These are phyloP conservation scores for Cryptosporidium felis DNA, from an alignment of 169 alveolate species.

Conservation along the genomic window DNA sequence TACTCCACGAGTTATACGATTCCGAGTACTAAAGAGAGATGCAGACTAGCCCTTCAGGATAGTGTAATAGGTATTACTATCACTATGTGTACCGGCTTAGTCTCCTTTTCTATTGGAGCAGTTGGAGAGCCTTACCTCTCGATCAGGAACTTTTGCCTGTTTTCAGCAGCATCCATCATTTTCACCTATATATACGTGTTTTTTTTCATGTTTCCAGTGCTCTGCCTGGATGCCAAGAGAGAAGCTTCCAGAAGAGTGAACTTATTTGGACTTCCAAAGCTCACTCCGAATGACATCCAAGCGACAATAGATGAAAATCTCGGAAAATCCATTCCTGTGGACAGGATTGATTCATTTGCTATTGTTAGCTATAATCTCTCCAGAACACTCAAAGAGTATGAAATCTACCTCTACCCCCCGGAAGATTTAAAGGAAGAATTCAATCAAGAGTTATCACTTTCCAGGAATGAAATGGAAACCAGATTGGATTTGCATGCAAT, in stretches of 20 bases:
- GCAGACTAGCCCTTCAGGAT: constrained; percentile 73
- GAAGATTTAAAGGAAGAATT: not conserved
- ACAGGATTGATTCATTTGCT: constrained; percentile 30
- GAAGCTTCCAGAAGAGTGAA: constrained; percentile 49
- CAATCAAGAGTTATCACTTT: not conserved
- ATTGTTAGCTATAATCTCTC: constrained; percentile 64
- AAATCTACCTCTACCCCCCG: constrained; percentile 31
- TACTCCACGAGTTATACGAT: constrained; percentile 77
- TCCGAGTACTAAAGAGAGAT: constrained; percentile 76
- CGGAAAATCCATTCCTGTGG: constrained; percentile 66
- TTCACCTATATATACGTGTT: constrained; percentile 63
- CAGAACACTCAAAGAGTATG: constrained; percentile 15
- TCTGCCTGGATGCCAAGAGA: constrained; percentile 63
- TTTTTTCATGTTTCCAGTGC: constrained; percentile 65
- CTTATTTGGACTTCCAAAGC: constrained; percentile 47
- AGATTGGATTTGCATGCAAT: not conserved
- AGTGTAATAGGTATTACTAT: constrained; percentile 73
- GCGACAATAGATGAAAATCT: not conserved
- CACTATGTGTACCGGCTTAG: constrained; percentile 70
- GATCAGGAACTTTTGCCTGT: constrained; percentile 50
- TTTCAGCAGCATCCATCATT: constrained; percentile 67
- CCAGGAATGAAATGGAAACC: not conserved
- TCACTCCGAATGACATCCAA: constrained; percentile 16
- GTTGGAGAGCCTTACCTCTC: constrained; percentile 69
- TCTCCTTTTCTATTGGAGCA: constrained; percentile 65